These are phyloP conservation scores for Salvia rosmarinus DNA, from an alignment of 257 asterid genomes.

Conservation along the genomic window DNA sequence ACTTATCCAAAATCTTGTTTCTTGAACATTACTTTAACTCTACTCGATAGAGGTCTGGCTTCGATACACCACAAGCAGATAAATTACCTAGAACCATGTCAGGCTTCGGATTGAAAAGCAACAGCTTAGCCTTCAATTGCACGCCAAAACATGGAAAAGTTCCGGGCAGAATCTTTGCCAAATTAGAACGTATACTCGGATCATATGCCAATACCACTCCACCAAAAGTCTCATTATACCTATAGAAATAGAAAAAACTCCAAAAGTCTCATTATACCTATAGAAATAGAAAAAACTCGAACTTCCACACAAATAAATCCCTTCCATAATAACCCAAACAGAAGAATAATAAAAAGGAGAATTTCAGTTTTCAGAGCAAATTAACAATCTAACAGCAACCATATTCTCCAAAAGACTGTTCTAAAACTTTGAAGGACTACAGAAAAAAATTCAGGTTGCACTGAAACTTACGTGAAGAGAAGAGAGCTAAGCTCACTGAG, in stretches of 20 bases:
- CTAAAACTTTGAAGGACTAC: not conserved
- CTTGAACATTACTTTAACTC: not conserved
- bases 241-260: conserved; percentile 34
- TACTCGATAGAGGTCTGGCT: too few relatives aligned
- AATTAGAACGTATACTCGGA: conserved; percentile 40
- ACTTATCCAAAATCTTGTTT: not conserved
- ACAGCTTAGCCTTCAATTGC: conserved; percentile 52
- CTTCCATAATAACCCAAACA: not conserved
- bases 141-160: conserved; percentile 67
- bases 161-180: conserved; percentile 75
- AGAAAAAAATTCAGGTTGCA: not conserved
- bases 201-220: conserved; percentile 90
- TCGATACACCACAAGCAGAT: not conserved
- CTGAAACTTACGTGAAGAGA: conserved; percentile 62
- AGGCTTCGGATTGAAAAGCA: conserved; percentile 76
- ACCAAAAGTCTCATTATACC: conserved; percentile 71
- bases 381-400: not conserved
- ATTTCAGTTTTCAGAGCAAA: not conserved
- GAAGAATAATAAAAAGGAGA: not conserved
- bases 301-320: not conserved
- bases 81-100: conserved; percentile 64
- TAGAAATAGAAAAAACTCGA: conserved; percentile 8
- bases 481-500: conserved; percentile 65
- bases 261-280: conserved; percentile 72
- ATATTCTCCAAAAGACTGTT: not conserved